A percentile compares a stretch with the other conserved stretches of the same genome.
These are phyloP conservation scores for Epichloe uncinata DNA, from an alignment of 2,329 filamentous ascomycete species.

Conservation along the genomic window DNA sequence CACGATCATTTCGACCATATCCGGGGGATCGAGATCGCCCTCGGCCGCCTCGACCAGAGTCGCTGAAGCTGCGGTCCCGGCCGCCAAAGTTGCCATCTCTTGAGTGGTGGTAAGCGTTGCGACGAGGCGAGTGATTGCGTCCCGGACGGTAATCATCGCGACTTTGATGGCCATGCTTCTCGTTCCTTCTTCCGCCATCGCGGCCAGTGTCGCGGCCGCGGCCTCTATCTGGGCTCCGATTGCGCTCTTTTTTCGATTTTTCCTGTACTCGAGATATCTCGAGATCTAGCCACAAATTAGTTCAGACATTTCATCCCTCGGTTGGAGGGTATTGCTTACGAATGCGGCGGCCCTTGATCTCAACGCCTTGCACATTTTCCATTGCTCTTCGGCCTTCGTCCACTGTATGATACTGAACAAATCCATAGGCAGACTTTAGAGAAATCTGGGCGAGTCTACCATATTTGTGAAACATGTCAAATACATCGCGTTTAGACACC, in stretches of 20 bases:
- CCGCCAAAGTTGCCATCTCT: constrained; percentile 46
- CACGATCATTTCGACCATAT: constrained; percentile 28
- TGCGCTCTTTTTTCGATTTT: constrained; percentile 49
- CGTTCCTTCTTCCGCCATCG: constrained; percentile 29
- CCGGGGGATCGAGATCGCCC: constrained; percentile 58
- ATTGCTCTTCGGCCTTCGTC: constrained; percentile 64
- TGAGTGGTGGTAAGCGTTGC: constrained; percentile 41
- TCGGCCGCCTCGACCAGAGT: constrained; percentile 30
- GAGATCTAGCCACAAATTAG: constrained; percentile 44
- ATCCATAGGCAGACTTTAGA: constrained; percentile 92
- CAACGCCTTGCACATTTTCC: constrained; percentile 62
- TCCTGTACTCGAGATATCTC: constrained; percentile 84
- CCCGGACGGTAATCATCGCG: constrained; percentile 55
- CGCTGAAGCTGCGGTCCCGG: constrained; percentile 30
- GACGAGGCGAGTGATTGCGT: constrained; percentile 44
- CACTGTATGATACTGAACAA: constrained; percentile 80
- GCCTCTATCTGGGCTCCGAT: constrained; percentile 48
- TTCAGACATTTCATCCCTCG: not conserved
- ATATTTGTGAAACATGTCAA: constrained; percentile 76
- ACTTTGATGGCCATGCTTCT: constrained; percentile 33
- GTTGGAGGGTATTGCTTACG: constrained; percentile 45
- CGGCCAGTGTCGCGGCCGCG: constrained; percentile 31
- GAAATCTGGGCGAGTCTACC: constrained; percentile 88
- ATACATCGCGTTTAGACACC: constrained; percentile 87
- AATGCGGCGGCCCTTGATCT: constrained; percentile 82